phyloP scores from a whole-genome alignment of 73 alveolate genomes.

The Uronychia binucleata region DNA sequence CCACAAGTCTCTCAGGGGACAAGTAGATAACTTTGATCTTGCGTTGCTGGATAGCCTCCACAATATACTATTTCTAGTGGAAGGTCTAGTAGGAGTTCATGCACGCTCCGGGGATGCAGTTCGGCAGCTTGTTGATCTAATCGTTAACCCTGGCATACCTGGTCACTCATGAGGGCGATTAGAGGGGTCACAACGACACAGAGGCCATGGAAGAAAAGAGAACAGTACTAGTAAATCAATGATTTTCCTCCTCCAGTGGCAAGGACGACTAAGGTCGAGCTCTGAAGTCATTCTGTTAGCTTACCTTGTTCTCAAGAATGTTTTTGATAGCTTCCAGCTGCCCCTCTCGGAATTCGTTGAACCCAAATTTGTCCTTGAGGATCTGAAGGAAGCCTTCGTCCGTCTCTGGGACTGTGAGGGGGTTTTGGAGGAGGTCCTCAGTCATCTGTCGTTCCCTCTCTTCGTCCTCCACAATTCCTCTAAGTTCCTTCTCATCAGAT shows the following conservation, averaged over 20 bases:
- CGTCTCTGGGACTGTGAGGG: slow-evolving; percentile 16
- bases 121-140: slow-evolving; percentile 85
- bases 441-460: not conserved
- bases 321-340: slow-evolving; percentile 66
- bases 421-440: not conserved
- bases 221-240: slow-evolving; percentile 82
- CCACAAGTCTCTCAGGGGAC: slow-evolving; percentile 92
- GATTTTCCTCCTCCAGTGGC: slow-evolving; percentile 94
- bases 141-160: no score
- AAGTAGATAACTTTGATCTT: slow-evolving; percentile 83
- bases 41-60: slow-evolving; percentile 69
- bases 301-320: slow-evolving; percentile 49
- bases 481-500: not conserved
- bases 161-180: slow-evolving; percentile 89
- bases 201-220: slow-evolving; percentile 85
- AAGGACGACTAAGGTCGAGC: slow-evolving; percentile 77
- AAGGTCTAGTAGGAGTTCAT: slow-evolving; percentile 83
- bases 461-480: not conserved
- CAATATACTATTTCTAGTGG: slow-evolving; percentile 72
- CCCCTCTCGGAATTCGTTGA: slow-evolving; percentile 58
- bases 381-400: slow-evolving; percentile 50
- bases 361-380: slow-evolving; percentile 53
- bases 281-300: not conserved
- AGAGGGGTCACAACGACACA: slow-evolving; percentile 89
- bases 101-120: slow-evolving; percentile 90